Percentiles rank a stretch among this genome's conserved stretches.
These are phyloP conservation scores for Rutstroemia sp. DNA, from an alignment of 2,329 filamentous ascomycete species.

Conservation along the genomic window DNA sequence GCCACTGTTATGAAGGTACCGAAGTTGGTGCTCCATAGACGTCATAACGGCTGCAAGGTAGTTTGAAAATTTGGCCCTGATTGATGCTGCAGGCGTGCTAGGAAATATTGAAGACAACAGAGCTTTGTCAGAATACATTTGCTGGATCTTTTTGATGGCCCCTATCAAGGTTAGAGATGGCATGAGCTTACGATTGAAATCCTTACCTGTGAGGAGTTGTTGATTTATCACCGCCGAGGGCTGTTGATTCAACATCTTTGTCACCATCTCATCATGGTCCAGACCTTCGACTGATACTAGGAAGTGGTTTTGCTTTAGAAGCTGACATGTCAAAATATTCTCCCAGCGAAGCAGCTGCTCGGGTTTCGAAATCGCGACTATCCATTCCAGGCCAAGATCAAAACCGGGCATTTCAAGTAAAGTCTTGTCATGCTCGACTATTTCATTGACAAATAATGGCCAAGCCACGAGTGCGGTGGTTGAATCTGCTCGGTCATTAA, in stretches of 20 bases:
- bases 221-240: not conserved
- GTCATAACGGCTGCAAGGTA: slow-evolving; percentile 22
- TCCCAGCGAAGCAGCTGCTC: slow-evolving; percentile 37
- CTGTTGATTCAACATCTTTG: not conserved
- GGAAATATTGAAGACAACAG: slow-evolving; percentile 12
- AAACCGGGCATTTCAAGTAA: slow-evolving; percentile 28
- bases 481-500: slow-evolving; percentile 36
- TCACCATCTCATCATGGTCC: not conserved
- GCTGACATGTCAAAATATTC: slow-evolving; percentile 1
- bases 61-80: slow-evolving; percentile 13
- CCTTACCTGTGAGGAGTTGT: slow-evolving; percentile 1
- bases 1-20: slow-evolving; percentile 14
- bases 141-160: slow-evolving; percentile 1
- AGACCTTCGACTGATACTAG: not conserved
- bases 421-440: slow-evolving; percentile 39
- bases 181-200: not conserved
- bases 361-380: slow-evolving; percentile 45
- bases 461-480: slow-evolving; percentile 41
- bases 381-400: slow-evolving; percentile 45
- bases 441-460: slow-evolving; percentile 43
- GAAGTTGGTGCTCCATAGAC: slow-evolving; percentile 21
- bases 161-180: not conserved
- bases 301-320: slow-evolving; percentile 4
- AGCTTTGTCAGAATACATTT: slow-evolving; percentile 11
- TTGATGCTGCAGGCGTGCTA: slow-evolving; percentile 7